These are phyloP conservation scores for Sporothrix phasma DNA, from an alignment of 2,329 filamentous ascomycete genomes.

Conservation along the genomic window DNA sequence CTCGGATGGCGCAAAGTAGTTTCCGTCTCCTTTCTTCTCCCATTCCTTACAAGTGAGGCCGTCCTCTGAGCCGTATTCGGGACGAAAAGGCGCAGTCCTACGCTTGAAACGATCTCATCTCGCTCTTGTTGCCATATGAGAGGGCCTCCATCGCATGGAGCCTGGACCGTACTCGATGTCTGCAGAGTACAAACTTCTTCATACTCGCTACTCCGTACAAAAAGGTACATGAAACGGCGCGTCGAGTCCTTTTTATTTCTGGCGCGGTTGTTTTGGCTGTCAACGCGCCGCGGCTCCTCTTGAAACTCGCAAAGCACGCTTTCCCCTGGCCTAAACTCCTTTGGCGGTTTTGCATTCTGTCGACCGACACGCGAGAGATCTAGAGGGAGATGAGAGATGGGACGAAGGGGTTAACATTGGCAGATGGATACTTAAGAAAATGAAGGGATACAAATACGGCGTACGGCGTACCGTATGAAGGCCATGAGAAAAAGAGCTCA, in stretches of 20 bases:
- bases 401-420: too few species aligned
- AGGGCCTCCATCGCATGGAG: neutral
- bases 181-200: too few species aligned
- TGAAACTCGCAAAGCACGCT: neutral
- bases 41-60: too few species aligned
- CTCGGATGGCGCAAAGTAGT: neutral
- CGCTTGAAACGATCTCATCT: neutral
- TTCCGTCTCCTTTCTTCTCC: too few species aligned
- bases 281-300: neutral
- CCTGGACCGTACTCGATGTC: neutral
- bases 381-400: neutral
- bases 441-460: too few species aligned
- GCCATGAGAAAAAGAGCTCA: neutral
- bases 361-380: neutral
- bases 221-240: neutral
- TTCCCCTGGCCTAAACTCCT: constrained; percentile 3
- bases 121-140: neutral
- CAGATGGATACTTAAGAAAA: too few species aligned
- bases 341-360: constrained; percentile 1
- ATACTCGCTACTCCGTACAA: too few species aligned
- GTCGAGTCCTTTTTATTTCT: neutral
- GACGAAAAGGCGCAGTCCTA: neutral
- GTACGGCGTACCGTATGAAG: too few species aligned
- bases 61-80: too few species aligned
- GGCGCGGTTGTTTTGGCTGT: neutral